Base-by-base conservation (phyloP, 345 rosid species). In the Nephelium lappaceum region DNA sequence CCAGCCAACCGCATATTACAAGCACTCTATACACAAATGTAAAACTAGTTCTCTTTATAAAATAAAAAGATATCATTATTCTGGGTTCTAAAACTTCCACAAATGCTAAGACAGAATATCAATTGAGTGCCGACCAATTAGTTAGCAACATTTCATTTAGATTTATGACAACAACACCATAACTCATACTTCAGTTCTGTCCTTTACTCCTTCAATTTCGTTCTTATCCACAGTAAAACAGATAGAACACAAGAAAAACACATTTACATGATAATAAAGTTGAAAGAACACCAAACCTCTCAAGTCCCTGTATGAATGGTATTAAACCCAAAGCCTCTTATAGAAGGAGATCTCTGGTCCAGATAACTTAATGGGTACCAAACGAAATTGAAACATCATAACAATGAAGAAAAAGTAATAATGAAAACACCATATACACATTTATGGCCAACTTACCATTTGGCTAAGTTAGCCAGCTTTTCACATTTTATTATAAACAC, bases 1-100 rank as follows among this genome's bases (percentile, higher is more conserved):
- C 95, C 96, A 6, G 93, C 91, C 89, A 88, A 53, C 72, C 99
- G 89, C 93, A 92, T 88, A 73, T 91, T 90, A 77, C 95, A 90
- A 24, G 99, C 99, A 87, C 97, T 90, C 99, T 93, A 77, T 27
- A 24, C 58, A 63, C 6, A 21, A n/a, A 36, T 16, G 39, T 0
- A 39, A 42, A 73, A 38, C 38, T 62, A 62, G 70, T 45, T 42
- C 15, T 61, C 47, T 25, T 60, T 41, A 61, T 25, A 47, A 77
- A 72, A 69, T 24, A 24, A 31, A 39, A 64, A 36, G 25, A 67
- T 45, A 55, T 71, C 12, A 41, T 36, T 61, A 66, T 73, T 38
- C 21, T 23, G 49, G n/a, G 49, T 68, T 42, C 23, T n/a, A 41
- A 11, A 39, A 68, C 9, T 42, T 68, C 7, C 58, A 53, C 58